These are phyloP conservation scores for Leishmania arabica DNA, from an alignment of 208 protist genomes.

Conservation along the genomic window DNA sequence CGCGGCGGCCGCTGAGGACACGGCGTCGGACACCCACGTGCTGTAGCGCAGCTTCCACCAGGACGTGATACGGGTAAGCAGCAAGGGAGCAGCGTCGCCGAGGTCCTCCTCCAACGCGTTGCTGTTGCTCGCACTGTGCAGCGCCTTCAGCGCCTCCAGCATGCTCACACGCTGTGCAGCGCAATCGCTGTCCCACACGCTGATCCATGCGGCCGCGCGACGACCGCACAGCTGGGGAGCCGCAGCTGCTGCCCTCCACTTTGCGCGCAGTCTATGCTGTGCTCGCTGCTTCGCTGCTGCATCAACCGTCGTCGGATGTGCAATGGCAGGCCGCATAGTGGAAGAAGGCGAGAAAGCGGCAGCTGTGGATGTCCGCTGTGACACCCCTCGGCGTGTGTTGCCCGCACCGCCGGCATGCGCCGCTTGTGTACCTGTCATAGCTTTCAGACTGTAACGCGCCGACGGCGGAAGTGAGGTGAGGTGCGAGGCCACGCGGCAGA, in stretches of 20 bases:
- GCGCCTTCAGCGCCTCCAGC: slow-evolving; percentile 61
- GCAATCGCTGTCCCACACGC: slow-evolving; percentile 70
- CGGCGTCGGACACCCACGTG: slow-evolving; percentile 7
- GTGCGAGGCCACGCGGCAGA: background rate
- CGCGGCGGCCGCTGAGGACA: background rate
- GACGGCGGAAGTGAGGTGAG: background rate
- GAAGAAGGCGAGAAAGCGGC: background rate
- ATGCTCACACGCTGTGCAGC: slow-evolving; percentile 43
- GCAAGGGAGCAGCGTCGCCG: slow-evolving; percentile 72
- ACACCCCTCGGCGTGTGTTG: background rate
- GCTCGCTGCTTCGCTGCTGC: background rate
- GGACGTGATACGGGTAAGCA: slow-evolving; percentile 83
- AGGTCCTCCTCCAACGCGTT: slow-evolving; percentile 68
- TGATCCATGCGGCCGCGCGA: slow-evolving; percentile 65
- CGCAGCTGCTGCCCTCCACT: slow-evolving; percentile 24
- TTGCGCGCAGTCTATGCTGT: slow-evolving; percentile 4
- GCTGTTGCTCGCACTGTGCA: slow-evolving; percentile 74
- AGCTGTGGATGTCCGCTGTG: background rate
- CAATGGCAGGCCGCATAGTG: background rate
- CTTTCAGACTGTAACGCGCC: background rate
- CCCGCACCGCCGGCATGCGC: background rate
- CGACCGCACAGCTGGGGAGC: slow-evolving; percentile 36
- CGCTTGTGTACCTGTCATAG: background rate
- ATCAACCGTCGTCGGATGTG: background rate
- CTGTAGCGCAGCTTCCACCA: slow-evolving; percentile 84